Evolutionary conservation across 208 protist species (phyloP), one percentile per base, ranked within the genome.

Genomic region (Trichomonas gallinae): DNA sequence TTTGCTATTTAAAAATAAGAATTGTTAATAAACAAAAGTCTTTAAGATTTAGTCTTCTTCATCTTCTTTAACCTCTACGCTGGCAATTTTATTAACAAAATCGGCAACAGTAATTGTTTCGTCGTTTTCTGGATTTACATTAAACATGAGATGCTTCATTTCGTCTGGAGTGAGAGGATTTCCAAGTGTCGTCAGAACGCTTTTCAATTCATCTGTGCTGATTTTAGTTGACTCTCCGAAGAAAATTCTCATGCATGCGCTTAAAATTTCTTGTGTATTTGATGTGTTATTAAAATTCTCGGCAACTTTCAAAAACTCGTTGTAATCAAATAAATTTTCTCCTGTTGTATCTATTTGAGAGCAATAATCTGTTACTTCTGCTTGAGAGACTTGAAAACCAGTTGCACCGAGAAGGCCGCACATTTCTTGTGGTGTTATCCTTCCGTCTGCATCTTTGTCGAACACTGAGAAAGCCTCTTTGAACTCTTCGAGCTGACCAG

Each of bases 391-490:
- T 96, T 85, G 34, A 42, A 98, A 97, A 44, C 98, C 98, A 21
- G 98, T 63, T 72, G 98, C 97, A 40, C 97, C 98, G 89, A 98
- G 97, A 34, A 98, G 97, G 38, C 98, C 97, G 42, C 97, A 81
- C 21, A 98, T 96, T 89, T 98, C 98, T 44, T 97, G 97, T 36
- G 98, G 98, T 11, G 97, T 97, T 96, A 98, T 98, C 58, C 96
- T 98, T 38, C 98, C 98, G 82, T 98, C 97, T 82, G 97, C 97
- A 82, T 98, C 98, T 83, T 97, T 97, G 91, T 98, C 98, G 48
- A 98, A 98, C 6, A 98, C 97, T 4, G 96, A 82, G 97, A 98
- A 98, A 40, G 98, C 98, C 49, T 98, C 97, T 42, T 97, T 97
- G 83, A 98, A 98, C 96, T 98, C 98, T 87, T 98, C 98, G 42